Percentiles rank a stretch among this genome's conserved stretches.
Conservation (phyloP, 331 rosid species). For the Acacia pycnantha region DNA sequence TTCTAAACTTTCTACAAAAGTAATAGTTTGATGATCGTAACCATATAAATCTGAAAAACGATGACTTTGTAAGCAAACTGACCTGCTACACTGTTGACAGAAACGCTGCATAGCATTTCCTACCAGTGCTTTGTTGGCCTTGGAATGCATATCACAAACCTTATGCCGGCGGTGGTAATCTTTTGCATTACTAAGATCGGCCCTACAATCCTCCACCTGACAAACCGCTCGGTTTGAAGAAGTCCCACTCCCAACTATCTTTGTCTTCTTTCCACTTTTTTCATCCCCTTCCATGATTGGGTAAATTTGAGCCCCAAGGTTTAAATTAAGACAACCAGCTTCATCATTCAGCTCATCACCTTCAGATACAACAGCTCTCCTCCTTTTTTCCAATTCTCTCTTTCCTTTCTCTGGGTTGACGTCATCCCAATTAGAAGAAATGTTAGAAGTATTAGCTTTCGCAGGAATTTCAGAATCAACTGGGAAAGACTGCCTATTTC, state of each 20-base stretch:
- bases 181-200: conserved; percentile 73
- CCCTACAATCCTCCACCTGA: conserved; percentile 80
- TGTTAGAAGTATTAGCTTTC: conserved; percentile 46
- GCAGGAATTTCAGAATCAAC: conserved; percentile 46
- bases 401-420: conserved; percentile 46
- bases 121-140: conserved; percentile 65
- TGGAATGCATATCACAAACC: conserved; percentile 79
- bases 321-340: conserved; percentile 59
- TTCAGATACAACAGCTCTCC: conserved; percentile 46
- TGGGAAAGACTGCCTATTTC: conserved; percentile 59
- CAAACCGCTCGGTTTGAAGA: conserved; percentile 60
- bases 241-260: conserved; percentile 50
- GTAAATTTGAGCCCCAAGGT: conserved; percentile 64
- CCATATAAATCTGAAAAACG: conserved; percentile 16
- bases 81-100: conserved; percentile 96
- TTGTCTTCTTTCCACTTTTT: conserved; percentile 71
- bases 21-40: neutral
- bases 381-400: conserved; percentile 80
- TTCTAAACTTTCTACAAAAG: neutral
- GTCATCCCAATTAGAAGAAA: conserved; percentile 60
- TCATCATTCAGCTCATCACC: conserved; percentile 54
- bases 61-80: conserved; percentile 32
- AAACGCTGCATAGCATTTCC: conserved; percentile 79
- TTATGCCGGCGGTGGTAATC: conserved; percentile 85
- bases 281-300: conserved; percentile 65